Conservation (phyloP, 1,139 yeast species). For the Suzukiozyma palmioleophila region DNA sequence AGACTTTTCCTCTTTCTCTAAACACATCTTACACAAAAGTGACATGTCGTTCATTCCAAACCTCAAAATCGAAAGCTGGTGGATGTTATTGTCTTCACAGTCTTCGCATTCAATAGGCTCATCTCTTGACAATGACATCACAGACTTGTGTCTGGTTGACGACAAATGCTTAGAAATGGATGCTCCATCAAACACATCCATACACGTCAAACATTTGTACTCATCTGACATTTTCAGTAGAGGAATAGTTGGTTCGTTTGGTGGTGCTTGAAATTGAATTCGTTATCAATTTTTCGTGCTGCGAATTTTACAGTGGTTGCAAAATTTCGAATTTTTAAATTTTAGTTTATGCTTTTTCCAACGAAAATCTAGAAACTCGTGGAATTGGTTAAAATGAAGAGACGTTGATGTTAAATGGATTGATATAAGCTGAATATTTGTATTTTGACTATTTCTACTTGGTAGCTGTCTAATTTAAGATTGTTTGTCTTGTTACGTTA, state of each 20-base stretch:
- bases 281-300: neutral
- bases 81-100: constrained; percentile 52
- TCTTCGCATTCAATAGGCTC: constrained; percentile 53
- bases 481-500: no score
- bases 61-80: constrained; percentile 47
- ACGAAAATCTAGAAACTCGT: no score
- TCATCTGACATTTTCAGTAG: neutral
- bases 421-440: no score
- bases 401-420: no score
- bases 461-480: no score
- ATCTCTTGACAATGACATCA: constrained; percentile 25
- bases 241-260: neutral
- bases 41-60: constrained; percentile 55
- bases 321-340: no score
- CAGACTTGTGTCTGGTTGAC: constrained; percentile 50
- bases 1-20: constrained; percentile 25
- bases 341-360: no score
- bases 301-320: neutral
- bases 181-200: constrained; percentile 14
- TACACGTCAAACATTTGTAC: constrained; percentile 28
- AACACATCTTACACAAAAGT: constrained; percentile 46
- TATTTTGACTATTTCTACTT: no score
- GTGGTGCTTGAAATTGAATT: neutral
- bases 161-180: constrained; percentile 43
- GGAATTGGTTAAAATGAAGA: no score